Conservation (phyloP, 495 filamentous ascomycete species). For the Polyplosphaeria fusca region DNA sequence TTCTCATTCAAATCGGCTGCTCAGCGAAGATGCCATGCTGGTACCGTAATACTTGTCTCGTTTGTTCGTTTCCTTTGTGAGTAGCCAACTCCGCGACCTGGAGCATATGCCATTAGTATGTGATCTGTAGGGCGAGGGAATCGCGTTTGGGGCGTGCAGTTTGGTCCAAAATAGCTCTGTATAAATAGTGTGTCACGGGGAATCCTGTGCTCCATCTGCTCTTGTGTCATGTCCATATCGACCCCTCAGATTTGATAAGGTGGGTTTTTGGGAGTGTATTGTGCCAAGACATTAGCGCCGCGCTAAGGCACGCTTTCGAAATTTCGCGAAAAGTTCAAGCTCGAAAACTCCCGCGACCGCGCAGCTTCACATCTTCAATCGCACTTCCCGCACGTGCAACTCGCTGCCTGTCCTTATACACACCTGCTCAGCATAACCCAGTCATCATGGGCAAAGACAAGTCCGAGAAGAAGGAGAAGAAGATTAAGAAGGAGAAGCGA, state of each 20-base stretch:
- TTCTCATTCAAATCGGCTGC: constrained; percentile 12
- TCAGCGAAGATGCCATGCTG: background rate
- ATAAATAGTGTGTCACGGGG: too few species aligned
- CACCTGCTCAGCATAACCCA: background rate
- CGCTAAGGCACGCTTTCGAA: too few species aligned
- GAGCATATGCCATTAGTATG: constrained; percentile 34
- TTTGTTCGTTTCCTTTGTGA: constrained; percentile 7
- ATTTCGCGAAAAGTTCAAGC: constrained; percentile 1
- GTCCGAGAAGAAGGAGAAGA: constrained; percentile 38
- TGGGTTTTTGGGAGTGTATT: background rate
- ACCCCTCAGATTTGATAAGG: too few species aligned
- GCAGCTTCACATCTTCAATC: background rate
- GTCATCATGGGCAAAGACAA: constrained; percentile 40
- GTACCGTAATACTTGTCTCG: constrained; percentile 15
- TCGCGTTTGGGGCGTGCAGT: background rate
- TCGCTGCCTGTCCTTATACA: too few species aligned
- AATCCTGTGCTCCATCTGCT: too few species aligned
- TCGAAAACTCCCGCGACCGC: background rate
- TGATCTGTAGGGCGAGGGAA: background rate
- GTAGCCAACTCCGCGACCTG: too few species aligned
- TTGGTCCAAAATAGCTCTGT: constrained; percentile 25
- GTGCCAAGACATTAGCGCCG: constrained; percentile 10
- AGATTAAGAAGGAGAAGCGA: constrained; percentile 76
- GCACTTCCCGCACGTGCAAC: background rate
- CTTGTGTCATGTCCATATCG: too few species aligned